A percentile compares a stretch with the other conserved stretches of the same genome.
Evolutionary conservation across 306 rosid genomes (phyloP).

Genomic region (cucumber (Cucumis sativus)): DNA sequence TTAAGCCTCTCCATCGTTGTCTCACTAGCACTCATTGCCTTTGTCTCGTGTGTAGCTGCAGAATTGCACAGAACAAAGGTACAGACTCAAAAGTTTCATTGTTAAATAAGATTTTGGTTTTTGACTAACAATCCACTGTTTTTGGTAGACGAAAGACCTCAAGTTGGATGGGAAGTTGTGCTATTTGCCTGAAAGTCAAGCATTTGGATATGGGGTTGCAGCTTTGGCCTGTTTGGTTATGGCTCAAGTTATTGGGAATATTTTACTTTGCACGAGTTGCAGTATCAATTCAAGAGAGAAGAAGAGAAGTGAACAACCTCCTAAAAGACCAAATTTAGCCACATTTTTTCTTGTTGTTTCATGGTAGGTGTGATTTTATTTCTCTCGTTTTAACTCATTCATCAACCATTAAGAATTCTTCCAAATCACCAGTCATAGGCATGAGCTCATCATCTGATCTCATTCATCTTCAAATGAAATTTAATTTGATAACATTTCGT

Average conservation of each 20-base stretch:
- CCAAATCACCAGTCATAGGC: not conserved
- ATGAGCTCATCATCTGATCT: slow-evolving; percentile 11
- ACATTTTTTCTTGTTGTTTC: slow-evolving; percentile 43
- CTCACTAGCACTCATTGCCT: slow-evolving; percentile 47
- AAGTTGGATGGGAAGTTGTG: slow-evolving; percentile 55
- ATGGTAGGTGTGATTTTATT: slow-evolving; percentile 43
- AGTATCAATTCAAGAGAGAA: slow-evolving; percentile 28
- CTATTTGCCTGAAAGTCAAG: slow-evolving; percentile 52
- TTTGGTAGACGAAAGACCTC: slow-evolving; percentile 48
- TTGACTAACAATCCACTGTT: not conserved
- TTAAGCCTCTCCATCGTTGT: slow-evolving; percentile 18
- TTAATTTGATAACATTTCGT: not conserved
- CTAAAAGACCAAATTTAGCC: slow-evolving; percentile 26
- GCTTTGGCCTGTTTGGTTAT: slow-evolving; percentile 41
- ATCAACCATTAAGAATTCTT: not conserved
- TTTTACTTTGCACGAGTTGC: slow-evolving; percentile 16
- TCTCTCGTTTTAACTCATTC: not conserved
- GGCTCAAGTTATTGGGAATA: slow-evolving; percentile 54
- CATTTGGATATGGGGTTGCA: slow-evolving; percentile 59
- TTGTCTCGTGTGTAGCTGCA: slow-evolving; percentile 51
- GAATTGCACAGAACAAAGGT: slow-evolving; percentile 63
- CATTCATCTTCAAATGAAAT: not conserved
- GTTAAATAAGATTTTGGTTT: not conserved
- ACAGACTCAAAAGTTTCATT: not conserved
- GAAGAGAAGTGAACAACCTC: slow-evolving; percentile 19